Evolutionary conservation across 768 basidiomycete genomes (phyloP), one percentile per base, ranked within the genome.

Genomic region (Amanita muscaria): DNA sequence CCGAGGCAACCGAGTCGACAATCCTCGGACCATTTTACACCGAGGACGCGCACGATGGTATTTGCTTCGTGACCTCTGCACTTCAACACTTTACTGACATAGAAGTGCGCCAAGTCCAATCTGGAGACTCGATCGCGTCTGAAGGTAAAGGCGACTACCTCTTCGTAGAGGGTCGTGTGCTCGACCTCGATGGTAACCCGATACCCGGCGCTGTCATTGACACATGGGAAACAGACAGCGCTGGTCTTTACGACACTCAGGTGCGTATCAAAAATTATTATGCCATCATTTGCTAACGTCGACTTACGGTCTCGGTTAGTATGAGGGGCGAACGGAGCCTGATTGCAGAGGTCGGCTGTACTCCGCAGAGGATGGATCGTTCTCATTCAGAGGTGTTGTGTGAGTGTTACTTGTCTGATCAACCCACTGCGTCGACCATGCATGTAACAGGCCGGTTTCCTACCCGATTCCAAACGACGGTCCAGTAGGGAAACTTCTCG

Each of bases 131-230:
- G 8, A 92, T 91, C 41, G 87, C 89, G 5, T 87, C 87, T 0
- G 88, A 90, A 59, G 88, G 83, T 46, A 89, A 87, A 61, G 89
- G 88, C 16, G 76, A 88, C 8, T 85, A 88, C 58, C 67, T 92
- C 74, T 88, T 73, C 51, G 82, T 91, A 40, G 74, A 87, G 56
- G 88, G 89, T 1, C 72, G 70, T 3, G 72, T 91, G 1, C 54
- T 77, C 23, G 71, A 78, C 53, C 79, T 76, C 1, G 63, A 73
- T 25, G 86, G 87, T 16, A 64, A 69, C n/a, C 80, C 81, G 2
- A 71, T 91, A 42, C 59, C 78, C 4, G 67, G 67, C 40, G 85
- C 83, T 0, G 53, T 72, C 35, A 83, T 89, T 48, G 83, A 88
- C 42, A 88, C 85, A n/a, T 88, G 84, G 85, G 84, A 88, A 59